Conservation (phyloP, 1,284 basidiomycete species). For the Phenoliferia sp. region DNA sequence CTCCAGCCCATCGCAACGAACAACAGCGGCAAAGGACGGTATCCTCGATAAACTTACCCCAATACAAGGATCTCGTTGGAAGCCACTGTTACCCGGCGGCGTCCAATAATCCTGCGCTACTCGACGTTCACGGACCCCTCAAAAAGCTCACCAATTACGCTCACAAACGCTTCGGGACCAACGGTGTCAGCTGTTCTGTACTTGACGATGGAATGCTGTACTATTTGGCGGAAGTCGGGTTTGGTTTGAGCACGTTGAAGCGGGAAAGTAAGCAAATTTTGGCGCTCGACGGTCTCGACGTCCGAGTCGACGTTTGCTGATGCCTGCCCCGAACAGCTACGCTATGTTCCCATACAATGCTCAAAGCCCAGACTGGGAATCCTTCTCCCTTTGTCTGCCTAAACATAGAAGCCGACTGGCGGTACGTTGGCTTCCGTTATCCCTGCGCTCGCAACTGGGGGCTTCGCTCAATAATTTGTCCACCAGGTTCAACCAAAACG, state of each 20-base stretch:
- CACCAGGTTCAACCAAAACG: constrained; percentile 9
- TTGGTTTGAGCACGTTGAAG: constrained; percentile 22
- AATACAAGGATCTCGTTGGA: neutral
- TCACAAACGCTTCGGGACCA: neutral
- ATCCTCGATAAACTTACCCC: constrained; percentile 12
- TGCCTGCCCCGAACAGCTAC: constrained; percentile 2
- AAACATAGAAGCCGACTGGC: constrained; percentile 27
- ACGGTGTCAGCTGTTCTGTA: neutral
- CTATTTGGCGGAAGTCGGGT: constrained; percentile 14
- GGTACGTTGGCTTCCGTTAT: neutral
- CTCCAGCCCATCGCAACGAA: constrained; percentile 19
- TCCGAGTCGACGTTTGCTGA: neutral
- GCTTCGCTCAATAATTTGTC: neutral
- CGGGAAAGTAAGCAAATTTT: constrained; percentile 21
- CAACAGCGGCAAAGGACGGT: constrained; percentile 15
- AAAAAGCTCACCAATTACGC: neutral
- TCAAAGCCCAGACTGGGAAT: constrained; percentile 15
- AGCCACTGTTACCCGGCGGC: neutral
- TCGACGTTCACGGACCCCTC: constrained; percentile 9
- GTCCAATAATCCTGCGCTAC: neutral
- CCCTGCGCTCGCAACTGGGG: neutral
- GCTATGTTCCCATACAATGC: constrained; percentile 22
- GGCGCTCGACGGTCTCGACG: too few species aligned
- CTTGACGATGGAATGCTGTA: constrained; percentile 9
- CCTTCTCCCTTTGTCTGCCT: constrained; percentile 24